A percentile compares a stretch with the other conserved stretches of the same genome.
Evolutionary conservation across 2,329 filamentous ascomycete genomes (phyloP).

Genomic region (Dothiorella sarmentorum): DNA sequence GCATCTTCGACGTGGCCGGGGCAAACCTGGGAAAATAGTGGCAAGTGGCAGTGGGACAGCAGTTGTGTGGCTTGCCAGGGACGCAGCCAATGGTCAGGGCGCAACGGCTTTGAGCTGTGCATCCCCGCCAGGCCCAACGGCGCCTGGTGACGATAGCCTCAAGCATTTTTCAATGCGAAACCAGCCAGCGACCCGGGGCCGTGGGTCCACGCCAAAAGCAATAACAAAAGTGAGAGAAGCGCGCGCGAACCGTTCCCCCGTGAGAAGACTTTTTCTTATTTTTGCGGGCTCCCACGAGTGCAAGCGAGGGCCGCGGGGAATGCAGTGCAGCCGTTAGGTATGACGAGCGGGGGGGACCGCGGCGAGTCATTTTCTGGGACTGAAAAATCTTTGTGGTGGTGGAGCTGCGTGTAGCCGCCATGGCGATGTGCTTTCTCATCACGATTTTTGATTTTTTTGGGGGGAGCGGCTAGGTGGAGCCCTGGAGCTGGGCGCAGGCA

Average conservation of each 20-base stretch:
- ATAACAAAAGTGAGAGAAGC: neutral
- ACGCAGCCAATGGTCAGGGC: neutral
- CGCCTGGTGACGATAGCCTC: constrained; percentile 1
- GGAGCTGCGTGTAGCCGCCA: constrained; percentile 12
- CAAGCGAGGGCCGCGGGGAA: neutral
- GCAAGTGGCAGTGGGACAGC: neutral
- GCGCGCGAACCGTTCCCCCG: neutral
- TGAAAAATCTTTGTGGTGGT: constrained; percentile 6
- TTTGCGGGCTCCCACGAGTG: neutral
- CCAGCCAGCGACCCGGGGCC: constrained; percentile 11
- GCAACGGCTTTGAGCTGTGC: constrained; percentile 4
- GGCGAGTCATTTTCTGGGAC: constrained; percentile 12
- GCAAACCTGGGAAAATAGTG: neutral
- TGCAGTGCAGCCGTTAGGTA: neutral
- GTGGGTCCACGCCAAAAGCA: neutral
- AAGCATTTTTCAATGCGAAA: constrained; percentile 15
- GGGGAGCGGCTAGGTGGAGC: neutral
- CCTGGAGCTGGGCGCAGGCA: neutral
- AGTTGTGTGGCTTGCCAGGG: constrained; percentile 5
- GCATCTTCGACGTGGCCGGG: constrained; percentile 12
- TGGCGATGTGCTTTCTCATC: neutral
- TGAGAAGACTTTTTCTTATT: neutral
- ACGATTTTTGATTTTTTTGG: too few species aligned
- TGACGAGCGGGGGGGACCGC: neutral
- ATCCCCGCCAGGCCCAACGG: constrained; percentile 11